Evolutionary conservation across 345 rosid genomes (phyloP).

Genomic region (Cardamine occulta): DNA sequence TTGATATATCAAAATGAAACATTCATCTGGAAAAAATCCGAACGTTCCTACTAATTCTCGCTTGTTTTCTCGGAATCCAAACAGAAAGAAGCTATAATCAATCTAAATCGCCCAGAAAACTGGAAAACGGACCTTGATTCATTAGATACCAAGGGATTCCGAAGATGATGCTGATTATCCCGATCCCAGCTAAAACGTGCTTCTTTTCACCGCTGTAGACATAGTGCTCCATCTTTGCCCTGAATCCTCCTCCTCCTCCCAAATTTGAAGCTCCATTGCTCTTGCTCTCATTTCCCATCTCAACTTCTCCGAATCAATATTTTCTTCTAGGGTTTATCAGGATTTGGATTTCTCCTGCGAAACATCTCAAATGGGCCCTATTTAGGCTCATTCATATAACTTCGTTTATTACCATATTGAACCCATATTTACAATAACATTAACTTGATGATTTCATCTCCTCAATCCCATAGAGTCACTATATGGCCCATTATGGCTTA

Average conservation of each 20-base stretch:
- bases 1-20: constrained; percentile 12
- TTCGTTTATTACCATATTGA: neutral
- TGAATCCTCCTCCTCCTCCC: constrained; percentile 48
- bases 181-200: constrained; percentile 56
- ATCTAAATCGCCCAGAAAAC: neutral
- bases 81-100: neutral
- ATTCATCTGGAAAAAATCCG: neutral
- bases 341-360: neutral
- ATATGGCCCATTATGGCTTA: too few relatives aligned
- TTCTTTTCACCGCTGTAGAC: constrained; percentile 61
- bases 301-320: neutral
- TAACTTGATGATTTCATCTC: neutral
- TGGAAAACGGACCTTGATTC: constrained; percentile 64
- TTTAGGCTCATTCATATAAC: constrained; percentile 12
- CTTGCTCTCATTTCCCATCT: constrained; percentile 50
- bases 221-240: constrained; percentile 49
- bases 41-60: neutral
- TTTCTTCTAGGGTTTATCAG: constrained; percentile 36
- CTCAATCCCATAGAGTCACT: neutral
- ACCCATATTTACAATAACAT: neutral
- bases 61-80: neutral
- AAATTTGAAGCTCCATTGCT: constrained; percentile 37
- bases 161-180: constrained; percentile 46
- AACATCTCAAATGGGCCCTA: constrained; percentile 17
- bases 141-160: constrained; percentile 82